Base-by-base conservation (phyloP, 208 protist genomes). In the Trypanosoma cruzi region DNA sequence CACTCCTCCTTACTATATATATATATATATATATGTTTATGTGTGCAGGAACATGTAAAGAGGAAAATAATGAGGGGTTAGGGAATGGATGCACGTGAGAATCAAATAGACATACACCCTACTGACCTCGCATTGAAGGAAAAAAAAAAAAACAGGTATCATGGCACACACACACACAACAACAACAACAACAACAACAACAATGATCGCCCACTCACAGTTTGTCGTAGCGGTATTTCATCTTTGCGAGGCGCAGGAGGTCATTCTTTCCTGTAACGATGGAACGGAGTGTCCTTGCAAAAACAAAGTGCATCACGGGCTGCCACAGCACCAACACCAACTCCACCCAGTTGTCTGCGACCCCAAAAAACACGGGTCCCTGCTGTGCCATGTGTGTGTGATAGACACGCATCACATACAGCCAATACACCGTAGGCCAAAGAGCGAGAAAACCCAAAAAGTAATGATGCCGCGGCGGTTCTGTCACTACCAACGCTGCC, bases 151-250 rank as follows among this genome's bases (percentile, higher is more conserved):
- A 63, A 44, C 37, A 44, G 37, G 37, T 44, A n/a, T n/a, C n/a
- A n/a, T n/a, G n/a, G 34, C 32, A 54, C 4, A 22, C 5, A 8
- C 48, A 67, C n/a, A 56, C 4, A 32, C 28, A 53, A 66, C 11
- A 1, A 28, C 46, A 53, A 5, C 28, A 56, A n/a, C n/a, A 28
- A 6, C 14, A 1, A 20, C 53, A 20, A 5, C 24, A 20, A 20
- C 31, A 6, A 37, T 24, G 29, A 4, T 3, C 18, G 2, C 4
- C 58, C 50, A 44, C 32, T 71, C 71, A 92, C 1, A 80, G 58
- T 68, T 91, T 90, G 1, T 93, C 86, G 53, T 82, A 92, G 20
- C 61, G 61, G 66, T 95, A 95, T 64, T 81, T 90, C 22, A 90
- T 61, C 22, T 60, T 24, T 0, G 86, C 83, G 62, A 95, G 65